Evolutionary conservation across 2,329 filamentous ascomycete species (phyloP).

Genomic region (Penicillium paneum): DNA sequence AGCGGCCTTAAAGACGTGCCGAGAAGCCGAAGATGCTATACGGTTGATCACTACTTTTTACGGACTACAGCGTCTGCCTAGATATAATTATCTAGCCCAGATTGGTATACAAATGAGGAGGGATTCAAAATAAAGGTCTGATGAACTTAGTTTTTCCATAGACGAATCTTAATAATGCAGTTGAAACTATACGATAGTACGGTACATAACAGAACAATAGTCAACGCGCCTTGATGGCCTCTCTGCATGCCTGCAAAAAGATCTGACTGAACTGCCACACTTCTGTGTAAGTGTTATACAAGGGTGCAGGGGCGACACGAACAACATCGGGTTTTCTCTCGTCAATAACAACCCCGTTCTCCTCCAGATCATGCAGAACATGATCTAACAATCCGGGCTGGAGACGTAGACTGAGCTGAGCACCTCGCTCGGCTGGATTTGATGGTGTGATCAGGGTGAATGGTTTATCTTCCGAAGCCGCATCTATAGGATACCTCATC

Average conservation of each 20-base stretch:
- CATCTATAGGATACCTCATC: slow-evolving; percentile 33
- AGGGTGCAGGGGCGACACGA: slow-evolving; percentile 73
- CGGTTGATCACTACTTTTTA: neutral
- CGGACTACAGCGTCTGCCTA: neutral
- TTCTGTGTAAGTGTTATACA: slow-evolving; percentile 80
- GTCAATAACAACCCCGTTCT: slow-evolving; percentile 71
- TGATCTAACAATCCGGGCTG: slow-evolving; percentile 66
- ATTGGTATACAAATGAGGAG: neutral
- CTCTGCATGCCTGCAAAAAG: slow-evolving; percentile 50
- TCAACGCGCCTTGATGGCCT: slow-evolving; percentile 29
- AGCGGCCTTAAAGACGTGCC: slow-evolving; percentile 9
- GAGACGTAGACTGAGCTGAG: slow-evolving; percentile 74
- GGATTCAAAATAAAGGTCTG: neutral
- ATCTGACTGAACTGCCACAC: slow-evolving; percentile 60
- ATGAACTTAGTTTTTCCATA: neutral
- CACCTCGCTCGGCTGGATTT: slow-evolving; percentile 66
- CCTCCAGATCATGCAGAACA: slow-evolving; percentile 62
- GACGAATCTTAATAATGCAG: neutral
- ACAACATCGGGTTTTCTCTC: slow-evolving; percentile 84
- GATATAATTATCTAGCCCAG: neutral
- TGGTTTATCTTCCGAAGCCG: slow-evolving; percentile 33
- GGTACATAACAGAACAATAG: neutral
- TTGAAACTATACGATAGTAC: neutral
- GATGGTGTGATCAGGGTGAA: slow-evolving; percentile 68
- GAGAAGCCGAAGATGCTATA: slow-evolving; percentile 18